Base-by-base conservation (phyloP, 2,329 filamentous ascomycete species). In the Lasiodiplodia sp. region DNA sequence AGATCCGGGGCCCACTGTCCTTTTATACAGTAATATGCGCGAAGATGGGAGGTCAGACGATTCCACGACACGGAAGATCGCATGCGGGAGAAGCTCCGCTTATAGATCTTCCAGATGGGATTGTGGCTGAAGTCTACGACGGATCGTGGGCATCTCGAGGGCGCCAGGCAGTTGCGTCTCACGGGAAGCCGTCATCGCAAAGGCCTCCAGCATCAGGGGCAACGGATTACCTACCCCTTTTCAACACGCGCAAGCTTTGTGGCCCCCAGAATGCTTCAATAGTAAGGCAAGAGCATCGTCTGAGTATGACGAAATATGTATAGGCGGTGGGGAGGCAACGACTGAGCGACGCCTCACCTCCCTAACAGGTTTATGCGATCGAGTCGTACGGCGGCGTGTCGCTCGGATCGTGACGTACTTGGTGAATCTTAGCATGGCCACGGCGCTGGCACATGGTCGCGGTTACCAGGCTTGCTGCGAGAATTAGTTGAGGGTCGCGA, bases 1-100 rank as follows among this genome's bases (percentile, higher is more conserved):
- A 52, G 60, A 18, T 64, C 60, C 60, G 60, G 60, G 47, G 47
- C 60, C 60, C 60, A 64, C 60, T 25, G 12, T 49, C 37, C n/a
- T 18, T 23, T n/a, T 52, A 52, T 25, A 64, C 31, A 37, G 18
- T n/a, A n/a, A 28, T 12, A 34, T 8, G 23, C 28, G n/a, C 28
- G 40, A 37, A 12, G 18, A 52, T 52, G 28, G n/a, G 23, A 47
- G 5, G 7, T 4, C 23, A 7, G 21, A 34, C 23, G 5, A 18
- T 11, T 23, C 34, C 12, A 12, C 14, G 38, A 51, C 18, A 11
- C 25, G 53, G 44, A 21, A 21, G n/a, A 38, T 57, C 55, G n/a
- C 10, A 21, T 10, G 11, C 18, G 31, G 18, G 6, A 21, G 55
- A 38, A 18, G 21, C 10, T 57, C 10, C 31, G 55, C n/a, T 18